These are phyloP conservation scores for Chenopodium berlandieri DNA, from an alignment of 148 eudicot genomes.

Conservation along the genomic window DNA sequence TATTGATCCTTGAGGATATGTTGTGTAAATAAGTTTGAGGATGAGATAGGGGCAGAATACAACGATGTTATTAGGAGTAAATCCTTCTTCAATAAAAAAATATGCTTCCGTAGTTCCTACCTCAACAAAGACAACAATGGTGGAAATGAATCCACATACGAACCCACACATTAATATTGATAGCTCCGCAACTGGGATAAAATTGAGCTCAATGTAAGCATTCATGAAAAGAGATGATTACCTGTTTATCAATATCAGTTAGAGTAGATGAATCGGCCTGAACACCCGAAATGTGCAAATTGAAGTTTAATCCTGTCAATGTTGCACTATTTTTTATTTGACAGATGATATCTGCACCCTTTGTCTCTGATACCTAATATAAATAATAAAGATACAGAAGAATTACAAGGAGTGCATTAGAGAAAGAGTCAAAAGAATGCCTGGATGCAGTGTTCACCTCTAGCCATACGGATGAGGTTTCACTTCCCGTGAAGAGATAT, in stretches of 20 bases:
- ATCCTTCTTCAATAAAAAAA: no score
- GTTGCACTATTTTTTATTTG: constrained; percentile 57
- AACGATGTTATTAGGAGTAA: no score
- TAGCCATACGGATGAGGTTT: constrained; percentile 63
- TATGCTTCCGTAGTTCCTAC: no score
- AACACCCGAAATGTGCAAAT: constrained; percentile 56
- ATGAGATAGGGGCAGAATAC: background rate
- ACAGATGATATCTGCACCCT: constrained; percentile 49
- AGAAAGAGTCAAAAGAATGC: background rate
- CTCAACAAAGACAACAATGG: no score
- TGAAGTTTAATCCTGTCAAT: constrained; percentile 44
- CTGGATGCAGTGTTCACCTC: constrained; percentile 39
- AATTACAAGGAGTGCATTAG: constrained; percentile 10
- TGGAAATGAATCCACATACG: no score
- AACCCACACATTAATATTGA: no score
- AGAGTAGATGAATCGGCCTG: constrained; percentile 54
- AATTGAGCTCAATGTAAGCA: background rate
- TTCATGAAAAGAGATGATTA: constrained; percentile 18
- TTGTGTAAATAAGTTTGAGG: background rate
- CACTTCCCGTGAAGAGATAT: constrained; percentile 65
- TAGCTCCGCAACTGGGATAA: no score
- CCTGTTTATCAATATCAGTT: constrained; percentile 51
- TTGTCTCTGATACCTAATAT: constrained; percentile 50
- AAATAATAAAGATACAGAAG: background rate
- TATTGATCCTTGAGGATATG: background rate